Evolutionary conservation across 2,329 filamentous ascomycete species (phyloP).

Genomic region (Diaporthe humulicola): DNA sequence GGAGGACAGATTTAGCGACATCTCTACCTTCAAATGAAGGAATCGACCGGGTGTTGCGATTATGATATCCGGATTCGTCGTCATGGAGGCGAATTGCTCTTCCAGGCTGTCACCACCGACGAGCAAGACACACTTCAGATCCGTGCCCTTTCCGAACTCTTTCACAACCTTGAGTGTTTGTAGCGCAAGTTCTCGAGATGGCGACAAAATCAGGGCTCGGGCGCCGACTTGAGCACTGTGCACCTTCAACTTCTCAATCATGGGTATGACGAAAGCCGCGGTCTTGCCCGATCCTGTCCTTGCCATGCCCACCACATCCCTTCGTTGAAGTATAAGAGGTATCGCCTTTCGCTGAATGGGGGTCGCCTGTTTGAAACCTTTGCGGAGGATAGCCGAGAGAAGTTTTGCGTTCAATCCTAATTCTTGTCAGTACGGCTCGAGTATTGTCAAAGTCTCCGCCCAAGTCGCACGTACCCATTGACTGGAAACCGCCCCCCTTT

Average conservation of each 20-base stretch:
- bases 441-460: neutral
- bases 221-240: constrained; percentile 91
- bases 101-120: constrained; percentile 97
- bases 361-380: constrained; percentile 96
- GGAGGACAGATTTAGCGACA: constrained; percentile 90
- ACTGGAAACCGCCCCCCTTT: constrained; percentile 93
- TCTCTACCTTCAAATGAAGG: constrained; percentile 96
- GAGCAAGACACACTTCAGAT: constrained; percentile 88
- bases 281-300: constrained; percentile 99
- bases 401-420: constrained; percentile 82
- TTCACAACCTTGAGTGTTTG: constrained; percentile 98
- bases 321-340: constrained; percentile 87
- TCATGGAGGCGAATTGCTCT: constrained; percentile 94
- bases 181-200: constrained; percentile 92
- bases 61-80: constrained; percentile 94
- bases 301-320: constrained; percentile 99
- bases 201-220: constrained; percentile 88
- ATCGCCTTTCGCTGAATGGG: constrained; percentile 98
- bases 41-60: constrained; percentile 98
- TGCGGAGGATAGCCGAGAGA: constrained; percentile 90
- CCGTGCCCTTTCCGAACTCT: constrained; percentile 90
- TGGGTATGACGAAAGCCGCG: constrained; percentile 96
- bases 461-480: constrained; percentile 76
- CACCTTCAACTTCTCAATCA: constrained; percentile 92
- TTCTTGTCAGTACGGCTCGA: constrained; percentile 36